Percentiles rank a stretch among this genome's conserved stretches.
phyloP scores from a whole-genome alignment of 2,329 filamentous ascomycete genomes.

The Claviceps pusilla region DNA sequence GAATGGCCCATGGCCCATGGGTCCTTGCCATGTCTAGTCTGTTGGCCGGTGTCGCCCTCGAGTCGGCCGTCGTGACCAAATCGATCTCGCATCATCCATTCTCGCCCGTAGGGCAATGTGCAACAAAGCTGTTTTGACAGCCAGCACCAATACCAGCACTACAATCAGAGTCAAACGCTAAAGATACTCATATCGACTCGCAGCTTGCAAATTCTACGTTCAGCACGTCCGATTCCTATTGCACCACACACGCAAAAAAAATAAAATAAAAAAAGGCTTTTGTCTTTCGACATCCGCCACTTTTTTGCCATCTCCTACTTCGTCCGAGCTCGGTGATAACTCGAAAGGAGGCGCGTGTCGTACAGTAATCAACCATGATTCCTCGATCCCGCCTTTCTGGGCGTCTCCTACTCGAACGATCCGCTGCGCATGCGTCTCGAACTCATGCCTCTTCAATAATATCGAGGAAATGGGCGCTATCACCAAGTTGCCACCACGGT shows the following conservation, averaged over 20 bases:
- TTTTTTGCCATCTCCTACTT: constrained; percentile 3
- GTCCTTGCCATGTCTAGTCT: neutral
- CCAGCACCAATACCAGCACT: neutral
- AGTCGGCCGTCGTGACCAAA: constrained; percentile 16
- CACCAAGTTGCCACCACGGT: constrained; percentile 14
- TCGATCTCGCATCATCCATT: constrained; percentile 8
- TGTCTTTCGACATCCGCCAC: neutral
- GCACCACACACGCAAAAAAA: neutral
- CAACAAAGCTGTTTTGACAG: constrained; percentile 13
- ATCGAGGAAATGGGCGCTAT: constrained; percentile 14
- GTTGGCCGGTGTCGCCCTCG: constrained; percentile 7
- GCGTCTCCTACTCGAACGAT: constrained; percentile 23
- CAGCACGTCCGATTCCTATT: neutral
- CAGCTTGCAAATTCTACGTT: neutral
- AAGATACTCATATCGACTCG: neutral
- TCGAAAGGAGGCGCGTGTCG: neutral
- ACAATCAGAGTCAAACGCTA: constrained; percentile 1
- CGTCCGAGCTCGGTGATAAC: constrained; percentile 1
- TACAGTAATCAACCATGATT: constrained; percentile 20
- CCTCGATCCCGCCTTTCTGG: constrained; percentile 26
- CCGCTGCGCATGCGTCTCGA: constrained; percentile 15
- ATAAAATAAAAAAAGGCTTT: neutral
- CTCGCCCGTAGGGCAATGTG: constrained; percentile 19
- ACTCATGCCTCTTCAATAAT: constrained; percentile 11
- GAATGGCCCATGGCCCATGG: neutral